phyloP scores from a whole-genome alignment of 306 rosid species.

The Glycine latifolia region DNA sequence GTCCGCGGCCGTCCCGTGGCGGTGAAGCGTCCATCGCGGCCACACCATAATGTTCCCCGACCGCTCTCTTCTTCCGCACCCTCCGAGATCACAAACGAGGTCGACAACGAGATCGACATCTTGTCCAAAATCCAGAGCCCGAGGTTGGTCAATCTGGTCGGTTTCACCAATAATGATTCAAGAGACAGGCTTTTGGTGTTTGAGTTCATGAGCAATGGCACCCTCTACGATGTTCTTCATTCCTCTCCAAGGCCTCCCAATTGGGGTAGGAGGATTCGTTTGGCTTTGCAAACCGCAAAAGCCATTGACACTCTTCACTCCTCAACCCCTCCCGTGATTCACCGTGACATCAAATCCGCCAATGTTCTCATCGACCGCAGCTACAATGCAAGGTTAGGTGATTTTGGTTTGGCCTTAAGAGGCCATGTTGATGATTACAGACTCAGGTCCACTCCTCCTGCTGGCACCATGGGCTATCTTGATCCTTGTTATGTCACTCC shows the following conservation, averaged over 20 bases:
- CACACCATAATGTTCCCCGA: slow-evolving; percentile 29
- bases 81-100: slow-evolving; percentile 74
- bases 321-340: slow-evolving; percentile 91
- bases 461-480: slow-evolving; percentile 96
- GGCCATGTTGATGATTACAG: slow-evolving; percentile 72
- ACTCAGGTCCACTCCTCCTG: slow-evolving; percentile 91
- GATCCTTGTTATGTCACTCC: slow-evolving; percentile 98
- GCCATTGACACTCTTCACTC: slow-evolving; percentile 87
- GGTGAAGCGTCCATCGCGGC: slow-evolving; percentile 80
- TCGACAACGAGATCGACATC: slow-evolving; percentile 95
- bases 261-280: slow-evolving; percentile 91
- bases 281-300: slow-evolving; percentile 89
- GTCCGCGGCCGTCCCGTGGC: slow-evolving; percentile 84
- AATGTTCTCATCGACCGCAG: slow-evolving; percentile 81
- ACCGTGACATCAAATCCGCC: slow-evolving; percentile 92
- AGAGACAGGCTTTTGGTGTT: slow-evolving; percentile 85
- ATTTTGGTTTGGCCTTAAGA: slow-evolving; percentile 85
- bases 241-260: slow-evolving; percentile 56
- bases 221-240: slow-evolving; percentile 90
- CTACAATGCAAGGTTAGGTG: slow-evolving; percentile 92
- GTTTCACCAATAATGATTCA: slow-evolving; percentile 74
- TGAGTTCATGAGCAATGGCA: slow-evolving; percentile 97
- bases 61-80: slow-evolving; percentile 46
- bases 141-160: slow-evolving; percentile 80
- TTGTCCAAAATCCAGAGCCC: slow-evolving; percentile 91